These are phyloP conservation scores for Nicotiana paniculata DNA, from an alignment of 257 asterid genomes.

Conservation along the genomic window DNA sequence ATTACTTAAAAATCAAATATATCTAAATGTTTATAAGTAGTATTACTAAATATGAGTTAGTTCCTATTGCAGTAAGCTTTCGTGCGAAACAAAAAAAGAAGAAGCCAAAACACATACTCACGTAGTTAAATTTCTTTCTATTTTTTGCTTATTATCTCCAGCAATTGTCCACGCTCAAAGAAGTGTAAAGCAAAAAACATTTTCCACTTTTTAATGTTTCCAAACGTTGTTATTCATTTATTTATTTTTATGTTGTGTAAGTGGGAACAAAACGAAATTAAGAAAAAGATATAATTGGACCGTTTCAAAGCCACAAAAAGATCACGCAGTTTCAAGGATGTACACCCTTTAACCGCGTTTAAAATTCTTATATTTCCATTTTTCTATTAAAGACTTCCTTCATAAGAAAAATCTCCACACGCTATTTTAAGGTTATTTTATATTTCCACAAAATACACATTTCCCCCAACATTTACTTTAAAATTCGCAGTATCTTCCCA, in stretches of 20 bases:
- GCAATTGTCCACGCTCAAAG: neutral
- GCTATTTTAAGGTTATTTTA: neutral
- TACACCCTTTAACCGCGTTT: conserved; percentile 2
- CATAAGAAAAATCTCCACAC: conserved; percentile 39
- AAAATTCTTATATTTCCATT: neutral
- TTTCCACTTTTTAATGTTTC: neutral
- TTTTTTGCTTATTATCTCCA: neutral
- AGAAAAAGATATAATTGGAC: neutral
- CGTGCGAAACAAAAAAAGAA: neutral
- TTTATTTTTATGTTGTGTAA: neutral
- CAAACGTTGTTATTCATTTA: neutral
- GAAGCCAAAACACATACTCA: too few species aligned
- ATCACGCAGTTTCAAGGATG: neutral
- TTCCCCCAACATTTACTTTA: neutral
- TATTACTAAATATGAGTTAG: neutral
- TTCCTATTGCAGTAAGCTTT: neutral
- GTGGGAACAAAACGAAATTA: neutral
- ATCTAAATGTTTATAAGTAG: too few species aligned
- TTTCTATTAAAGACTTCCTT: conserved; percentile 19
- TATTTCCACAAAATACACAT: neutral
- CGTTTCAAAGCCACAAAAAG: neutral
- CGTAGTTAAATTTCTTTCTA: neutral
- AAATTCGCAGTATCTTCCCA: neutral
- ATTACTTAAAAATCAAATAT: neutral
- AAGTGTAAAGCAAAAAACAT: neutral